These are phyloP conservation scores for Tillandsia fasciculata DNA, from an alignment of 176 grass and related monocot genomes.

Conservation along the genomic window DNA sequence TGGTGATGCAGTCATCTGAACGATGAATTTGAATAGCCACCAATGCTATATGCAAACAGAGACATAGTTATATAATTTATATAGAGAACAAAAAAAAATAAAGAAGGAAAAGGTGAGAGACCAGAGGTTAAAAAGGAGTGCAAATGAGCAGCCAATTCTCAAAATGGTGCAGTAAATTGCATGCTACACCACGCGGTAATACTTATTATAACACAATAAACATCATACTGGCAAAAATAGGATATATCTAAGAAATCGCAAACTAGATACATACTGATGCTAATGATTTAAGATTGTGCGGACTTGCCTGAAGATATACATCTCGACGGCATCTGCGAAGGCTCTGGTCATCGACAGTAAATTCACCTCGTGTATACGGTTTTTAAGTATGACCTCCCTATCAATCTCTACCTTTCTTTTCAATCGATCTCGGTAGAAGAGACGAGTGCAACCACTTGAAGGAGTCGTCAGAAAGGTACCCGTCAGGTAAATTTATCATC, in stretches of 20 bases:
- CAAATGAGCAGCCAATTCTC: not conserved
- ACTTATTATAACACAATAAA: not conserved
- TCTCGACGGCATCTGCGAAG: not conserved
- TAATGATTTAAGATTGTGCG: not conserved
- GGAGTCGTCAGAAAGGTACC: not conserved
- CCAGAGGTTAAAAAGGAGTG: not conserved
- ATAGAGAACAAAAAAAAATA: too few relatives aligned
- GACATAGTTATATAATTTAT: too few relatives aligned
- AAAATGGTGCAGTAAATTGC: not conserved
- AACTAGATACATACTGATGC: not conserved
- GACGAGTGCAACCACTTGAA: not conserved
- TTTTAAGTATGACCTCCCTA: not conserved
- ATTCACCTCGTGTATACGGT: not conserved
- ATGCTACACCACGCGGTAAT: not conserved
- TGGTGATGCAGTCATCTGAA: not conserved
- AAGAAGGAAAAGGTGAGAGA: not conserved
- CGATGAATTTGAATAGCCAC: not conserved
- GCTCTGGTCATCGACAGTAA: not conserved
- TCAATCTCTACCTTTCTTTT: not conserved
- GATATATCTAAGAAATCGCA: not conserved
- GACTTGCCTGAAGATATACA: not conserved
- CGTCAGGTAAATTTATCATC: constrained; percentile 17
- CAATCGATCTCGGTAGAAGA: not conserved
- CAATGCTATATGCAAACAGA: not conserved
- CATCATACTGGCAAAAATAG: not conserved